Base-by-base conservation (phyloP, 2,329 filamentous ascomycete genomes). In the Diaporthe citriasiana region DNA sequence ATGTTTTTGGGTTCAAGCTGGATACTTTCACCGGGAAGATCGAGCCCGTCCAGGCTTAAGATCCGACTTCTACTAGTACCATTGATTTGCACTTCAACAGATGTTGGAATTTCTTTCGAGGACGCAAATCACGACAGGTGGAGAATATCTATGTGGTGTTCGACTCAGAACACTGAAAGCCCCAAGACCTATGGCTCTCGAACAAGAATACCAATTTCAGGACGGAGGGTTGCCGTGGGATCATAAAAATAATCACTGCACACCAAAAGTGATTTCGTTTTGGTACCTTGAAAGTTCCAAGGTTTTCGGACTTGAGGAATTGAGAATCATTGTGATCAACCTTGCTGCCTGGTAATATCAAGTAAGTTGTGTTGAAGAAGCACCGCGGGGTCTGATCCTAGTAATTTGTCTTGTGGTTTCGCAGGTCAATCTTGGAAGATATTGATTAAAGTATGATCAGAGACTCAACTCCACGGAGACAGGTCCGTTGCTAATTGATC, bases 21-120 rank as follows among this genome's bases (percentile, higher is more conserved):
- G 73, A 75, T 15, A 75, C 73, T 19, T 70, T 73, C 33, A 71
- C 73, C 1, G 73, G 73, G 22, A n/a, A 65, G 57, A 22, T 75
- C 9, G 73, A 75, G 47, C 50, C 56, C 3, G 71, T 75, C 19
- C 71, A 68, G 25, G 53, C 27, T 22, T 72, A 56, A 73, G 40
- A 8, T 22, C 5, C 3, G 53, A 70, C 17, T 22, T 4, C 3
- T 30, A 70, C 17, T n/a, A 4, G 22, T 35, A 12, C 4, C 12
- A 2, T 13, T 50, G 22, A 12, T 50, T 8, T 50, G 45, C 13
- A 25, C 8, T 50, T n/a, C 2, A 12, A 50, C 22, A 50, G 3
- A 50, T 1, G 22, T 22, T 50, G 45, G 9, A 5, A 8, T n/a
- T 15, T 50, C 8, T 22, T 22, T 19, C 42, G 2, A 45, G 15